A percentile compares a stretch with the other conserved stretches of the same genome.
These are phyloP conservation scores for Botryotinia globosa DNA, from an alignment of 2,329 filamentous ascomycete species.

Conservation along the genomic window DNA sequence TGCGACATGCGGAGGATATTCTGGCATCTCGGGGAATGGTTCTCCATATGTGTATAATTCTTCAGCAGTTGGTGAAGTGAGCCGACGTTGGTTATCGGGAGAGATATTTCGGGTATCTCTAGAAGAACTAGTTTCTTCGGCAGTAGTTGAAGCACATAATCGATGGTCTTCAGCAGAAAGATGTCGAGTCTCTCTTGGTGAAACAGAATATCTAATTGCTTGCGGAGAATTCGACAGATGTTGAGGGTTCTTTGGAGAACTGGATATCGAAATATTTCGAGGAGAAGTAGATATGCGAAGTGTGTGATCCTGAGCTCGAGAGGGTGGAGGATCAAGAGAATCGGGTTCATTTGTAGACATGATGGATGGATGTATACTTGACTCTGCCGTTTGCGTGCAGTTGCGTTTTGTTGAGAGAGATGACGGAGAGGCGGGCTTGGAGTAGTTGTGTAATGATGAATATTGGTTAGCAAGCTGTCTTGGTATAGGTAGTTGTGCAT, in stretches of 20 bases:
- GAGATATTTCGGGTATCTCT: background rate
- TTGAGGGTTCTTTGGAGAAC: background rate
- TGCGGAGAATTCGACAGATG: constrained; percentile 7
- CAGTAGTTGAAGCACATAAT: constrained; percentile 1
- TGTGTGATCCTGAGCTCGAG: background rate
- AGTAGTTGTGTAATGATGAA: background rate
- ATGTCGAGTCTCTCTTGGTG: background rate
- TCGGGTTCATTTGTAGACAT: constrained; percentile 14
- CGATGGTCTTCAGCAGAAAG: background rate
- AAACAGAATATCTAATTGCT: background rate
- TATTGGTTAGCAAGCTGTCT: background rate
- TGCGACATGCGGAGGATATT: background rate
- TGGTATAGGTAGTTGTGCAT: constrained; percentile 5
- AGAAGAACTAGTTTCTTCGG: background rate
- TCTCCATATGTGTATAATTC: constrained; percentile 9
- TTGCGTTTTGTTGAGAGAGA: constrained; percentile 8
- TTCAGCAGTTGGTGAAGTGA: constrained; percentile 1
- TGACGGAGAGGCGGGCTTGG: background rate
- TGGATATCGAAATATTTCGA: background rate
- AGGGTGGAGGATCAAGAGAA: constrained; percentile 1
- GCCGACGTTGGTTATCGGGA: background rate
- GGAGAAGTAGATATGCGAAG: background rate
- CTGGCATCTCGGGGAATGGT: constrained; percentile 9
- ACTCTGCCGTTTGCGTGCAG: background rate
- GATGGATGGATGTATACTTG: constrained; percentile 8